Evolutionary conservation across 345 rosid species (phyloP), one percentile per base, ranked within the genome.

Genomic region (Salix dunnii): DNA sequence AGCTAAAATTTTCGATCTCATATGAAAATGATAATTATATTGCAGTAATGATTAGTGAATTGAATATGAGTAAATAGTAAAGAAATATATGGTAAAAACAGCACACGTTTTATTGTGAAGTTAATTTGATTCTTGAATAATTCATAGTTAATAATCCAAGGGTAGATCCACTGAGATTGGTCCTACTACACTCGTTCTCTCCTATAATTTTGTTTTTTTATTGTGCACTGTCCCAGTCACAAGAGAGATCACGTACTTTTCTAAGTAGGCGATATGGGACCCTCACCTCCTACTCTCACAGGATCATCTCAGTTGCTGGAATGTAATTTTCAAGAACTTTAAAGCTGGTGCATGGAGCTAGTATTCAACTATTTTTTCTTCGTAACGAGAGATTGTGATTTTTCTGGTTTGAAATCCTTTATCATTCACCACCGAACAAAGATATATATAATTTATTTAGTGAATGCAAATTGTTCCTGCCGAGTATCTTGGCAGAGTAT

Each of bases 291-390:
- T 49, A 63, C 60, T 79, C 65, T 42, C 40, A 30, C 70, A 53
- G 53, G 67, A 17, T 1, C 17, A 67, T 58, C 18, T 73, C 80
- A 38, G 74, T 61, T 62, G 70, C 27, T 75, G 82, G 51, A 66
- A 35, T 55, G 68, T 53, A 62, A 71, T 72, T 77, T 64, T 79
- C 79, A 71, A 70, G 69, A 61, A 62, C 35, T 46, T 69, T 40
- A 33, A 75, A 70, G 68, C 36, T 28, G 61, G 18, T 73, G 61
- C 66, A 62, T 77, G 64, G 72, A 48, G 68, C 53, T 67, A 43
- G 40, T 42, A 10, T 55, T 28, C 38, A 28, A 4, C 16, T 25
- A 3, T 9, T 18, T 31, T 28, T 31, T 10, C 7, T 64, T 64
- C 31, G 38, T 30, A 5, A 33, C 38, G 66, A 36, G 70, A 43